phyloP scores from a whole-genome alignment of 768 basidiomycete genomes.

The Suillus clintonianus region DNA sequence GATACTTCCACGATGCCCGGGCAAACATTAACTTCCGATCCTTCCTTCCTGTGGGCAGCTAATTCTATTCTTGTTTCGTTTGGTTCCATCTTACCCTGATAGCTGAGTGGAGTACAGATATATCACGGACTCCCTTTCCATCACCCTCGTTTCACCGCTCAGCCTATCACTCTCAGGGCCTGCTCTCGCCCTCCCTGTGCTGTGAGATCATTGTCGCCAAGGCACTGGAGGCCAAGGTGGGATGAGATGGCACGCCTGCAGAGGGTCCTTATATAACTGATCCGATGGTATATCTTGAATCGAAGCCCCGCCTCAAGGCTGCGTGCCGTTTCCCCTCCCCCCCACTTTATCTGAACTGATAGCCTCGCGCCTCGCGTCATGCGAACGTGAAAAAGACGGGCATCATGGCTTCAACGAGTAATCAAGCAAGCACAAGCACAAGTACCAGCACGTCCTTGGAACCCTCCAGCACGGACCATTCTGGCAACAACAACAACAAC shows the following conservation, averaged over 20 bases:
- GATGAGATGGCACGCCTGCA: not conserved
- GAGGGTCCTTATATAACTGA: conserved; percentile 17
- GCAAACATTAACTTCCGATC: too few relatives aligned
- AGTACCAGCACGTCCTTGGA: conserved; percentile 5
- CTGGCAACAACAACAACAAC: conserved; percentile 1
- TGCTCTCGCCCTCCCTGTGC: conserved; percentile 6
- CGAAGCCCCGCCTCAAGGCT: conserved; percentile 15
- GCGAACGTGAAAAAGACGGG: conserved; percentile 11
- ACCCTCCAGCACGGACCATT: conserved; percentile 4
- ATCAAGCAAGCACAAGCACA: conserved; percentile 4
- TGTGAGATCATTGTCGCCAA: conserved; percentile 7
- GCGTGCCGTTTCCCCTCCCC: conserved; percentile 7
- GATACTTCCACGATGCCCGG: not conserved
- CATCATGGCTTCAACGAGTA: conserved; percentile 18
- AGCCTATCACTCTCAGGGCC: conserved; percentile 11
- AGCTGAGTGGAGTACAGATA: not conserved
- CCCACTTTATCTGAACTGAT: conserved; percentile 1
- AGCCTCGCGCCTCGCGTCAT: conserved; percentile 11
- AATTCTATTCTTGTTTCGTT: conserved; percentile 18
- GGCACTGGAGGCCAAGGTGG: not conserved
- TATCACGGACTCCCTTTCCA: not conserved
- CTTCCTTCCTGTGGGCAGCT: not conserved
- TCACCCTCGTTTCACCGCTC: not conserved
- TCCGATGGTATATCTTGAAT: not conserved
- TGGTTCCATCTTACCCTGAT: not conserved